Base-by-base conservation (phyloP, 2,329 filamentous ascomycete genomes). In the Phyllosticta citribraziliensis region DNA sequence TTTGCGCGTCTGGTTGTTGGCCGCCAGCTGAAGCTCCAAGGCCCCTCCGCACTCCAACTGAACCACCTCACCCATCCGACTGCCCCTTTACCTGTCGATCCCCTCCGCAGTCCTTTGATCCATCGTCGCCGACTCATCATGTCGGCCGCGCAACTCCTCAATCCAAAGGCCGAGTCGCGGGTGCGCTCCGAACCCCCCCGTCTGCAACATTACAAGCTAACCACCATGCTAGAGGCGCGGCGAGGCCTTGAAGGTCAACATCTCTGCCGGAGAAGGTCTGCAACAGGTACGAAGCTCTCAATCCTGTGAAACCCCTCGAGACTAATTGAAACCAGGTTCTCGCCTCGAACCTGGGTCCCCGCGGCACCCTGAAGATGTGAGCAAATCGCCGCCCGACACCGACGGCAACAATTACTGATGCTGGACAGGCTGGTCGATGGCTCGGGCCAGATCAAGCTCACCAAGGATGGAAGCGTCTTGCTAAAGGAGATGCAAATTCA, bases 81-180 rank as follows among this genome's bases (percentile, higher is more conserved):
- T 55, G 52, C 58, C 55, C 58, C 53, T 30, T 51, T 56, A 47
- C 40, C 58, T 60, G 58, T 52, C 22, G 10, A 55, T 52, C 11
- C 17, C 35, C 17, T 40, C 22, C n/a, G 22, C 33, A 19, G 12
- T 50, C 33, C n/a, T 40, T 47, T 47, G 40, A 47, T n/a, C 40
- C 17, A 47, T 56, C 53, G 58, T 56, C 52, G 53, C 12, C 10
- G 19, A 35, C 24, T 19, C 25, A 73, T 60, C 63, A 97, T 97
- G 94, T 97, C 92, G 79, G 94, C 94, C 69, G 92, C 94, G 73
- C 93, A 97, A 80, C 87, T 99, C 72, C 88, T 99, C 67, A 99
- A 99, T 78, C 94, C 94, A 65, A 99, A 99, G 82, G 94, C 94
- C 72, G 94, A 99, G 81, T 97, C 92, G 70, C 87, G 94, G 79